These are phyloP conservation scores for Aureobasidium subglaciale DNA, from an alignment of 2,329 filamentous ascomycete genomes.

Conservation along the genomic window DNA sequence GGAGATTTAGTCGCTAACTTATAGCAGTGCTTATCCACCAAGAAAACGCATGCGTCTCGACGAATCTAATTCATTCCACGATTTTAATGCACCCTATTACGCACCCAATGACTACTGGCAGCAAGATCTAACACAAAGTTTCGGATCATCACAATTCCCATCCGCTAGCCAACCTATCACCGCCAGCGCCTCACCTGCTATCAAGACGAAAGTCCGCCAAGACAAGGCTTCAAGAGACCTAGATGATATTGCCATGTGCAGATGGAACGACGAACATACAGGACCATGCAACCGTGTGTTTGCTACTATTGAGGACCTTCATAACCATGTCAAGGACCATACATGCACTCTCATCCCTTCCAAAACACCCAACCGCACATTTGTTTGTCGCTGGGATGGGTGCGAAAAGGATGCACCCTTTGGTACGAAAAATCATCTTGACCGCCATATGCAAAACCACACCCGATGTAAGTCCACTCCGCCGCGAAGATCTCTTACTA, in stretches of 20 bases:
- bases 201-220: background rate
- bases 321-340: constrained; percentile 45
- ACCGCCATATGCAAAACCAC: constrained; percentile 59
- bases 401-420: constrained; percentile 51
- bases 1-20: background rate
- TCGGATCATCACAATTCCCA: background rate
- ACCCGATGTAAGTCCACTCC: constrained; percentile 39
- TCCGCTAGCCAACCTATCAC: background rate
- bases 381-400: constrained; percentile 50
- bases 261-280: constrained; percentile 9
- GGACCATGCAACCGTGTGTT: constrained; percentile 28
- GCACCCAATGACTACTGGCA: background rate
- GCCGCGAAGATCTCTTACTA: too few relatives aligned
- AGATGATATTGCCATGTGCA: constrained; percentile 3
- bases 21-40: background rate
- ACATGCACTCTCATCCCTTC: constrained; percentile 42
- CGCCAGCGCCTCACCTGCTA: background rate
- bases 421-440: constrained; percentile 55
- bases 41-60: constrained; percentile 13
- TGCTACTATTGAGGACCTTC: constrained; percentile 43
- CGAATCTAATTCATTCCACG: background rate
- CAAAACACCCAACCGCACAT: constrained; percentile 39
- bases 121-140: background rate
- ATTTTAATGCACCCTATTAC: background rate
- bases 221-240: background rate